Percentiles rank a stretch among this genome's conserved stretches.
phyloP scores from a whole-genome alignment of 73 alveolate genomes.

The Paraurostyla sp. region DNA sequence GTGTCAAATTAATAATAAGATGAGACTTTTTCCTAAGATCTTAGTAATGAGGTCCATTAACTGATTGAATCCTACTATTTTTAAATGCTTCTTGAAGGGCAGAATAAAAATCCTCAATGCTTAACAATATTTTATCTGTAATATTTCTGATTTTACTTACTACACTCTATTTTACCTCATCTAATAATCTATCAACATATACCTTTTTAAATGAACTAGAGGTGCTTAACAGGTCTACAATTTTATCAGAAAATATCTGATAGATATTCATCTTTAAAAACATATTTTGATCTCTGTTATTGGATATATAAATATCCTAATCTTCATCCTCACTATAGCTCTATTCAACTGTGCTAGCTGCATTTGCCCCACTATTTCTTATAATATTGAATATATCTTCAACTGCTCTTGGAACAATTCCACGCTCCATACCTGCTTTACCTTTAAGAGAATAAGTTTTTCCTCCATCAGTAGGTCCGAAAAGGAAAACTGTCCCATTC shows the following conservation, averaged over 20 bases:
- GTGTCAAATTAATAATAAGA: background rate
- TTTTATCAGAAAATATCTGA: constrained; percentile 12
- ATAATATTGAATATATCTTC: constrained; percentile 54
- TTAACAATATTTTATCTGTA: constrained; percentile 16
- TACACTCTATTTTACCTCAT: constrained; percentile 3
- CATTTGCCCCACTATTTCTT: background rate
- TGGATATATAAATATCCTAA: background rate
- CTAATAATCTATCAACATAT: constrained; percentile 21
- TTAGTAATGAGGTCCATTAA: background rate
- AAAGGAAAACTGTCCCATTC: constrained; percentile 53
- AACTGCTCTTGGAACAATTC: constrained; percentile 65
- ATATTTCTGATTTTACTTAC: background rate
- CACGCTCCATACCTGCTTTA: constrained; percentile 70
- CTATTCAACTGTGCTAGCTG: too few species aligned
- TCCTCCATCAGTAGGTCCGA: constrained; percentile 76
- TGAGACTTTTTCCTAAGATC: constrained; percentile 62
- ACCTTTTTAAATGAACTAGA: background rate
- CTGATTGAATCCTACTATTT: constrained; percentile 22
- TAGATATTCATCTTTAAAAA: background rate
- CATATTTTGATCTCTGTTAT: background rate
- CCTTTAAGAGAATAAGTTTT: constrained; percentile 76
- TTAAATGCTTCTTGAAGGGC: constrained; percentile 41
- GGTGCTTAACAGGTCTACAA: background rate
- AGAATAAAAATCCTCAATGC: constrained; percentile 32
- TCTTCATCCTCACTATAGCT: background rate